Conservation (phyloP, 441 rosid genomes). For the Arabidopsis lyrata region DNA sequence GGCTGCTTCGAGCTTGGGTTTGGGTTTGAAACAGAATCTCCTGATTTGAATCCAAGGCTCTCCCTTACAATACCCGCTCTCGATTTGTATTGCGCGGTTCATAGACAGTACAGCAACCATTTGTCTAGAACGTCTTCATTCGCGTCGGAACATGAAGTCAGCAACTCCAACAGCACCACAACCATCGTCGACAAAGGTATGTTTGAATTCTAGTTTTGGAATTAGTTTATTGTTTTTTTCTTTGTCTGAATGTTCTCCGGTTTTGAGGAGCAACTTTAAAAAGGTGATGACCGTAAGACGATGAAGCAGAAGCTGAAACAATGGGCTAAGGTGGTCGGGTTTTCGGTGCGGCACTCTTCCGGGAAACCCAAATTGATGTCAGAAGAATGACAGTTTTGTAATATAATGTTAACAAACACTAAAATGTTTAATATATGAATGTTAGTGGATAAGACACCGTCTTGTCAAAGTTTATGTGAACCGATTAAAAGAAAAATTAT, state of each 20-base stretch:
- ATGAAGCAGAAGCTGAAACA: constrained; percentile 73
- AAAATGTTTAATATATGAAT: neutral
- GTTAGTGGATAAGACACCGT: neutral
- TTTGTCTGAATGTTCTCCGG: neutral
- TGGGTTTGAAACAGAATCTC: constrained; percentile 66
- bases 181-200: constrained; percentile 58
- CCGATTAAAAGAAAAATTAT: neutral
- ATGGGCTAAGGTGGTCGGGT: constrained; percentile 83
- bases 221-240: neutral
- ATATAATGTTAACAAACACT: neutral
- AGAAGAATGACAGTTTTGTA: constrained; percentile 1
- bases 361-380: constrained; percentile 44
- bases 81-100: constrained; percentile 65
- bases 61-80: constrained; percentile 74
- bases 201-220: neutral
- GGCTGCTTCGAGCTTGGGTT: constrained; percentile 83
- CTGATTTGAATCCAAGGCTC: constrained; percentile 62
- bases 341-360: constrained; percentile 58
- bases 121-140: constrained; percentile 60
- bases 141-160: constrained; percentile 47
- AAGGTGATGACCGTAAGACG: constrained; percentile 70
- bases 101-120: constrained; percentile 53
- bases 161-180: constrained; percentile 31
- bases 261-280: neutral
- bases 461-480: neutral